Evolutionary conservation across 2,329 filamentous ascomycete species (phyloP).

Genomic region (Penicillium sp.): DNA sequence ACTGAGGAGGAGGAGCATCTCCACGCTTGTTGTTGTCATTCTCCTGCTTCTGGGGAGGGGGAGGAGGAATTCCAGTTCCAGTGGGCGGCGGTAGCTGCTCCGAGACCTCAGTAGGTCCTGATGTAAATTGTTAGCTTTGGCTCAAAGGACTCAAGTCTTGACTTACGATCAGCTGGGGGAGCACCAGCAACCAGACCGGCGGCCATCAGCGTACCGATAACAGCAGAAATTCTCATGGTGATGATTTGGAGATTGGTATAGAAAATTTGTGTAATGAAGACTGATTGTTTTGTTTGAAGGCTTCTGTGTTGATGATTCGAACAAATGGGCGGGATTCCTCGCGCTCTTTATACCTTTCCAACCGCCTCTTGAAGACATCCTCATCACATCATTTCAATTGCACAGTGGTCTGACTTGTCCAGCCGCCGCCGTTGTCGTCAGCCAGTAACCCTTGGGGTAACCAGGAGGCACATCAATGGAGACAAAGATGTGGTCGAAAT

Average conservation of each 20-base stretch:
- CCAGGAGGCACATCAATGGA: neutral
- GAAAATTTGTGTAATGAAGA: neutral
- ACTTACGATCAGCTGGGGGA: slow-evolving; percentile 4
- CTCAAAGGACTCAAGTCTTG: neutral
- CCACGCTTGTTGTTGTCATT: no score
- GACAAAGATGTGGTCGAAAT: neutral
- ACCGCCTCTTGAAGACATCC: no score
- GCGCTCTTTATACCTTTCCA: neutral
- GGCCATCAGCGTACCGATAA: slow-evolving; percentile 8
- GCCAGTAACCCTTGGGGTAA: neutral
- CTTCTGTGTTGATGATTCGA: neutral
- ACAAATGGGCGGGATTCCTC: neutral
- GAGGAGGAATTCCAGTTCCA: neutral
- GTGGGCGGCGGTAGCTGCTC: neutral
- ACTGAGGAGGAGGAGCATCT: neutral
- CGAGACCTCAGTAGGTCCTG: slow-evolving; percentile 1
- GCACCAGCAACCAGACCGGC: slow-evolving; percentile 7
- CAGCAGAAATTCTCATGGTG: slow-evolving; percentile 7
- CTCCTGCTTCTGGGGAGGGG: neutral
- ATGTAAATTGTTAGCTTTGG: neutral
- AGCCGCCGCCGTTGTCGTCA: neutral
- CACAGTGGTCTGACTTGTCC: neutral
- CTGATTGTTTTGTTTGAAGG: neutral
- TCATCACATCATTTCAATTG: neutral
- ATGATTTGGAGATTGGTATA: neutral